Conservation (phyloP, 176 grass and related monocot species). For the Juncus effusus region DNA sequence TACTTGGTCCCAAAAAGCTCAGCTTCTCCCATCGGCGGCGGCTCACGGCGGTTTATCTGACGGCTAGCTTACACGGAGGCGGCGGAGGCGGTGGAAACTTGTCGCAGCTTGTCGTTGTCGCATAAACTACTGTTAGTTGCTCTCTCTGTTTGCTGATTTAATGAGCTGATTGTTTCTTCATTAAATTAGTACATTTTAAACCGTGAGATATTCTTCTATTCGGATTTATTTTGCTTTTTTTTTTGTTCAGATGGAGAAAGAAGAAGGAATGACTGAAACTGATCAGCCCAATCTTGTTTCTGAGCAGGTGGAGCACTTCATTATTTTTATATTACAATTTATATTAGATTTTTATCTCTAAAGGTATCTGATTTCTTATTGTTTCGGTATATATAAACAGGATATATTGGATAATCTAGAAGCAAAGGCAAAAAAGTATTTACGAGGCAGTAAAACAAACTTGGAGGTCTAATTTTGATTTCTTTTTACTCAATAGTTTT, state of each 20-base stretch:
- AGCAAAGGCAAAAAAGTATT: constrained; percentile 58
- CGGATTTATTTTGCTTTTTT: neutral
- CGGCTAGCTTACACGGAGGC: neutral
- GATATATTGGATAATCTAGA: constrained; percentile 48
- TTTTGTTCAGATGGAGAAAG: constrained; percentile 23
- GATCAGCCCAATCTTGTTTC: constrained; percentile 3
- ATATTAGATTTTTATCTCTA: neutral
- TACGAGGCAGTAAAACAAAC: constrained; percentile 50
- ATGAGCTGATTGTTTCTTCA: neutral
- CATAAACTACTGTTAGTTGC: neutral
- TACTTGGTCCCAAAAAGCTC: neutral
- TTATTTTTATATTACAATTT: neutral
- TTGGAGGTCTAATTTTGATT: constrained; percentile 43
- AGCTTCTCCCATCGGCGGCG: neutral
- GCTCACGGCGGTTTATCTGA: neutral
- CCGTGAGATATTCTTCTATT: neutral
- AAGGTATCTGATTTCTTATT: neutral
- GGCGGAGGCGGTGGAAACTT: neutral
- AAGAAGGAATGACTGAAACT: constrained; percentile 20
- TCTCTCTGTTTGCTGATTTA: neutral
- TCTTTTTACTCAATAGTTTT: neutral
- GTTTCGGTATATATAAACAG: constrained; percentile 15
- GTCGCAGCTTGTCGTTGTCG: neutral
- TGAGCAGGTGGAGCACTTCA: constrained; percentile 6
- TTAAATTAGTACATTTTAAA: neutral